These are phyloP conservation scores for Ophiocordyceps robertsii DNA, from an alignment of 2,329 filamentous ascomycete genomes.

Conservation along the genomic window DNA sequence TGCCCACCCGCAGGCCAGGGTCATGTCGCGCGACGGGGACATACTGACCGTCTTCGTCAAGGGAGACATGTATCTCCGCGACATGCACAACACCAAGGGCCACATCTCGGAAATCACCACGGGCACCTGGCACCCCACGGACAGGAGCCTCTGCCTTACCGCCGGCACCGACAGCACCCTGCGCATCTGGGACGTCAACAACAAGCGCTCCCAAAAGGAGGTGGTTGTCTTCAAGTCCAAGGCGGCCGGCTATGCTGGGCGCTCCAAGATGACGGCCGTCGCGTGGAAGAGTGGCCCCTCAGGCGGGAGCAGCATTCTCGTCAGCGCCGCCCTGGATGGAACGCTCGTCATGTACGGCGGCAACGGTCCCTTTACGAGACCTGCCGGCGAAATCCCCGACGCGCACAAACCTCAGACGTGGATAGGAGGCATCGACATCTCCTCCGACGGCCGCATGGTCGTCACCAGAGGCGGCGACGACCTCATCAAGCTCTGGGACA, in stretches of 20 bases:
- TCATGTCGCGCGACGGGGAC: slow-evolving; percentile 82
- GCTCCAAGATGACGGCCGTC: slow-evolving; percentile 87
- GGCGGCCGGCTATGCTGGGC: slow-evolving; percentile 73
- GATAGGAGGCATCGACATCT: slow-evolving; percentile 87
- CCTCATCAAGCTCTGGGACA: slow-evolving; percentile 93
- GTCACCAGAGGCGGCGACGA: slow-evolving; percentile 86
- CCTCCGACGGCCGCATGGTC: slow-evolving; percentile 77
- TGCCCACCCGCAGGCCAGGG: slow-evolving; percentile 78
- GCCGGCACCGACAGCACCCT: slow-evolving; percentile 91
- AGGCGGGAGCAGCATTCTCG: slow-evolving; percentile 65
- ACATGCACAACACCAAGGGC: slow-evolving; percentile 96
- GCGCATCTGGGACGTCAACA: slow-evolving; percentile 93
- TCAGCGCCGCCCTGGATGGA: slow-evolving; percentile 77
- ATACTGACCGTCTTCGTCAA: slow-evolving; percentile 81
- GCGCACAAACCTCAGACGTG: slow-evolving; percentile 76
- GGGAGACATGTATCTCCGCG: slow-evolving; percentile 94
- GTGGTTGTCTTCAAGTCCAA: slow-evolving; percentile 94
- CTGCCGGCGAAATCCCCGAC: slow-evolving; percentile 68
- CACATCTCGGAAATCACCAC: slow-evolving; percentile 86
- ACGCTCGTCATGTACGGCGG: slow-evolving; percentile 86
- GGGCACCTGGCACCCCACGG: slow-evolving; percentile 80
- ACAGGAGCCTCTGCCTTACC: slow-evolving; percentile 75
- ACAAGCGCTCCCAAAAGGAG: slow-evolving; percentile 78
- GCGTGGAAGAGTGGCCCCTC: slow-evolving; percentile 69
- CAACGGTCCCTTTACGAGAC: slow-evolving; percentile 72